Conservation (phyloP, 179 eudicot species). For the Camellia oleifera region DNA sequence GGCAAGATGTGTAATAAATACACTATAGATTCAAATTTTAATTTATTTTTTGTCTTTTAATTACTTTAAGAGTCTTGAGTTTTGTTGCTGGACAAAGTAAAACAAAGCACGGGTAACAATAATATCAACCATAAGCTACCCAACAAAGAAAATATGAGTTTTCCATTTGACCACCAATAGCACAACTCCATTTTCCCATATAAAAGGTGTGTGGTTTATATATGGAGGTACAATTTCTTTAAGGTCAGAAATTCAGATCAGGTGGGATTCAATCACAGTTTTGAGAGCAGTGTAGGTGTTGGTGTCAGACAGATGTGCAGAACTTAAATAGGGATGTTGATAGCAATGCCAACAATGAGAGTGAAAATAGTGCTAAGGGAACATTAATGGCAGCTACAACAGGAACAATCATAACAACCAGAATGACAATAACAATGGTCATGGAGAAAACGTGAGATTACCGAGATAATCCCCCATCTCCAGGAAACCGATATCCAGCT, state of each 20-base stretch:
- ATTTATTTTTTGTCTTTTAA: not conserved
- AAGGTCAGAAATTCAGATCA: not conserved
- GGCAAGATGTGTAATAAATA: not conserved
- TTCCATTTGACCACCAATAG: not conserved
- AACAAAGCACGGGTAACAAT: not conserved
- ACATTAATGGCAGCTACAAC: not conserved
- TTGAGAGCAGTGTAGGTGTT: not conserved
- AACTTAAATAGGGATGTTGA: not conserved
- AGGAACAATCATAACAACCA: not conserved
- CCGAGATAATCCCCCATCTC: constrained; percentile 68
- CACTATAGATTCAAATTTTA: not conserved
- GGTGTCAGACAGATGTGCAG: not conserved
- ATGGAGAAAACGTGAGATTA: constrained; percentile 22
- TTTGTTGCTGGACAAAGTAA: not conserved
- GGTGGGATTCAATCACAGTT: not conserved
- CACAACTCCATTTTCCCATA: not conserved
- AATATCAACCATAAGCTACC: constrained; percentile 3
- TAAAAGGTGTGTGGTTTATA: not conserved
- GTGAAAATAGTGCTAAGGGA: not conserved
- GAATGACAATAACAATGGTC: constrained; percentile 1
- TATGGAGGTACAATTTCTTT: not conserved
- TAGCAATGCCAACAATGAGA: not conserved
- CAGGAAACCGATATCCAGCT: constrained; percentile 56
- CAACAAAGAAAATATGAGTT: not conserved
- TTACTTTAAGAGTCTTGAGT: not conserved